Evolutionary conservation across 257 asterid species (phyloP).

Genomic region (Catharanthus roseus): DNA sequence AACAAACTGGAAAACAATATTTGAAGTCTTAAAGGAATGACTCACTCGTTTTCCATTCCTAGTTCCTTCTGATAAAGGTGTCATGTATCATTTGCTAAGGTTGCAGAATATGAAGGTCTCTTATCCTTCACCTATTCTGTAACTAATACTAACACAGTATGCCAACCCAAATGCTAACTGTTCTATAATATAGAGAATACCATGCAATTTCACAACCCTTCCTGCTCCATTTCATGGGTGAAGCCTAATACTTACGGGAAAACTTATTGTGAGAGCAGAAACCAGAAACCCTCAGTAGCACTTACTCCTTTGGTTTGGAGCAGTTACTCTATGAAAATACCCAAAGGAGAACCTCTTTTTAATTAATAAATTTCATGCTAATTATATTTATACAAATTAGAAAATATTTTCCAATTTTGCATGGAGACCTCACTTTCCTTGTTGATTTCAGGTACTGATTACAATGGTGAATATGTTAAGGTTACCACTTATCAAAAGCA

Average conservation of each 20-base stretch:
- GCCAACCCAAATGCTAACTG: neutral
- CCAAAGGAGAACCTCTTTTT: neutral
- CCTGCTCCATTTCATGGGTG: neutral
- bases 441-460: no score
- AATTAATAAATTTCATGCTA: no score
- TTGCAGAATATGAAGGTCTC: neutral
- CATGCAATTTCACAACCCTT: neutral
- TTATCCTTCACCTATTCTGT: neutral
- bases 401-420: neutral
- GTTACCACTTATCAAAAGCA: neutral
- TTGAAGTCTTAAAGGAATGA: neutral
- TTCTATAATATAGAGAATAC: neutral
- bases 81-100: neutral
- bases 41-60: neutral
- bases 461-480: neutral
- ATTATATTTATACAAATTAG: no score
- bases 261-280: neutral
- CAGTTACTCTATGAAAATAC: neutral
- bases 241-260: neutral
- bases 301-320: neutral
- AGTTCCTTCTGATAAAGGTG: neutral
- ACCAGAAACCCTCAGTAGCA: neutral
- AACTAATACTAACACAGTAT: neutral
- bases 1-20: slow-evolving; percentile 1
- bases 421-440: neutral